Percentiles rank a stretch among this genome's conserved stretches.
Conservation (phyloP, 768 basidiomycete genomes). For the Boletellus sp. region DNA sequence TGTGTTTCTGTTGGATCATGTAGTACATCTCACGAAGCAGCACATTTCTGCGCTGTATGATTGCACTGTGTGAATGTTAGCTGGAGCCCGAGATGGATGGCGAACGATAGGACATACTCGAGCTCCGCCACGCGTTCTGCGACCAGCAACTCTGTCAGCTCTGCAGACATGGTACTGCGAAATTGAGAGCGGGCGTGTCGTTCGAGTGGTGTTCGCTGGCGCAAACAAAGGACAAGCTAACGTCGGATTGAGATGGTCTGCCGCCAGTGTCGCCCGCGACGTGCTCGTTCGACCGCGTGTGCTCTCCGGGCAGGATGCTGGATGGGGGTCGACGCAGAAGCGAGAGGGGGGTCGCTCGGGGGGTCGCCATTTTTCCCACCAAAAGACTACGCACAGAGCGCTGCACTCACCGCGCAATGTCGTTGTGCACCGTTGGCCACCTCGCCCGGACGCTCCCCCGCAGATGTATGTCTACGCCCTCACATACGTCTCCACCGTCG, state of each 20-base stretch:
- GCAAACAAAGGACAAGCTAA: not conserved
- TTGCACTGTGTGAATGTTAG: conserved; percentile 41
- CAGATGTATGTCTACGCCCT: conserved; percentile 22
- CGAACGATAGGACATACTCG: conserved; percentile 21
- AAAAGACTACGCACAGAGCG: not conserved
- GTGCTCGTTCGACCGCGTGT: conserved; percentile 1
- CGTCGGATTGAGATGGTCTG: not conserved
- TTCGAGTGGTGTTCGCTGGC: not conserved
- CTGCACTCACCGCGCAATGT: conserved; percentile 8
- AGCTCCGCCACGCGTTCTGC: conserved; percentile 35
- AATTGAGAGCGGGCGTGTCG: conserved; percentile 1
- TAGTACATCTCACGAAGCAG: conserved; percentile 69
- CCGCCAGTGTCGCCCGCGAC: conserved; percentile 1
- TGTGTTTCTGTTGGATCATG: conserved; percentile 55
- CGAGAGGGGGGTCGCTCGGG: conserved; percentile 8
- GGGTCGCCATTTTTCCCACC: not conserved
- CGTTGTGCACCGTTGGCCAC: conserved; percentile 11
- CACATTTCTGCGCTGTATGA: conserved; percentile 63
- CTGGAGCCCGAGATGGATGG: not conserved
- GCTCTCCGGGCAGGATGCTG: not conserved
- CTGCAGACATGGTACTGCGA: conserved; percentile 20
- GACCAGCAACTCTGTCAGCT: conserved; percentile 34
- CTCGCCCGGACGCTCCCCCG: conserved; percentile 13
- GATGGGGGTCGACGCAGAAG: conserved; percentile 10
- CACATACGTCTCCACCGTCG: not conserved